A percentile compares a stretch with the other conserved stretches of the same genome.
Evolutionary conservation across 2,329 filamentous ascomycete genomes (phyloP).

Genomic region (Claviceps sorghi): DNA sequence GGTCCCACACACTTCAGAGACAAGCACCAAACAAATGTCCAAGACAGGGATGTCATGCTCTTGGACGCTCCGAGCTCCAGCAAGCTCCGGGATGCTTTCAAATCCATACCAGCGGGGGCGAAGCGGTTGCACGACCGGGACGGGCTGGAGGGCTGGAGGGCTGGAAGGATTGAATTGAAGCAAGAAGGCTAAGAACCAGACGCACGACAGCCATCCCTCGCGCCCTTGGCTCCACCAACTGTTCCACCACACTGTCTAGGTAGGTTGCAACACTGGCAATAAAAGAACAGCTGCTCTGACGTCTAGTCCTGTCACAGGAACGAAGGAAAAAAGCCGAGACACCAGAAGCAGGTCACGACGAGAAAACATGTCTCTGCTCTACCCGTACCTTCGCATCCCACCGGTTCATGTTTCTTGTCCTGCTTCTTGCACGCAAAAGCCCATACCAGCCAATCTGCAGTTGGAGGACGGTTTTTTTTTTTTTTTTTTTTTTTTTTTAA

Average conservation of each 20-base stretch:
- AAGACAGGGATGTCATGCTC: conserved; percentile 3
- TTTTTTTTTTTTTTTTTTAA: no score
- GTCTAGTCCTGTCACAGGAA: not conserved
- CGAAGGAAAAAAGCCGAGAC: not conserved
- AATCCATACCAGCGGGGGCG: conserved; percentile 1
- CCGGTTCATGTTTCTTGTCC: not conserved
- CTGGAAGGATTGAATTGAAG: no score
- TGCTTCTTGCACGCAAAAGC: not conserved
- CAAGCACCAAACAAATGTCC: not conserved
- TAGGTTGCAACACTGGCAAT: not conserved
- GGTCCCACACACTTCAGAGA: not conserved
- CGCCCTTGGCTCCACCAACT: conserved; percentile 3
- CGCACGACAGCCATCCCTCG: not conserved
- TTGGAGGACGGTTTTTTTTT: no score
- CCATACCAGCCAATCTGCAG: not conserved
- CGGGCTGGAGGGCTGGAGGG: not conserved
- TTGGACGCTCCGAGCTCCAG: conserved; percentile 1
- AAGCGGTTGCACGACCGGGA: not conserved
- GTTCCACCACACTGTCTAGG: conserved; percentile 1
- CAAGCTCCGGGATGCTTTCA: not conserved
- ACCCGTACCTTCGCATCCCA: not conserved
- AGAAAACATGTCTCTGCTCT: not conserved
- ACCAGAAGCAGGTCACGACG: not conserved
- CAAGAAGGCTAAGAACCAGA: no score
- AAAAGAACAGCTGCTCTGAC: not conserved